Evolutionary conservation across 306 rosid species (phyloP), one percentile per base, ranked within the genome.

Genomic region (Abrus pulchellus): DNA sequence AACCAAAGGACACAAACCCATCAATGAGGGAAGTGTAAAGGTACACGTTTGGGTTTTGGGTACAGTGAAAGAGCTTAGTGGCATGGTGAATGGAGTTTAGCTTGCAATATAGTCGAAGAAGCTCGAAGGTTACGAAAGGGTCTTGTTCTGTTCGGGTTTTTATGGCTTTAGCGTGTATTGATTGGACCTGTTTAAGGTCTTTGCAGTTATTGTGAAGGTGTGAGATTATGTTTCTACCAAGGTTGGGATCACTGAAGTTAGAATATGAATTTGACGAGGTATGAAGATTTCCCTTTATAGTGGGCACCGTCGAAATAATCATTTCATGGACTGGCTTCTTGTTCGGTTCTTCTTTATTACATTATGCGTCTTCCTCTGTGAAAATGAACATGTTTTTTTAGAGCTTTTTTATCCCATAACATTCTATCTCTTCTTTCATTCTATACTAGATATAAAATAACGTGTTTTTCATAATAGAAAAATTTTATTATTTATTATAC

Each of bases 11-110:
- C 36, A 83, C 80, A 28, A 83, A 68, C 67, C 87, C 84, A 50
- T 85, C 83, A 62, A 83, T 77, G 75, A 88, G 83, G 75, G 89
- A 84, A 41, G 89, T 83, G 84, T 83, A 85, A 71, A 85, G 87
- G 50, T 77, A 88, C 47, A 85, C 91, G 1, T 85, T 88, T 6
- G 86, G 87, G 84, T 70, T 68, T 20, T 45, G 75, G 52, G 72
- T 62, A 76, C 47, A 34, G 7, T 6, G 43, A 64, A 88, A 88
- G 54, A 85, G 77, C 47, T 74, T 80, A 63, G 69, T 55, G 59
- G 89, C 89, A 75, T 83, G 50, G 72, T 70, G 54, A 33, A 85
- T 55, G 84, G 70, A 67, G 74, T 71, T 75, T 10, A 71, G 48
- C 43, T 79, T 75, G 70, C 77, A 80, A 85, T 83, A 80, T n/a